Percentiles rank a stretch among this genome's conserved stretches.
phyloP scores from a whole-genome alignment of 139 green algal species.

The Chlorokybus atmophyticus region DNA sequence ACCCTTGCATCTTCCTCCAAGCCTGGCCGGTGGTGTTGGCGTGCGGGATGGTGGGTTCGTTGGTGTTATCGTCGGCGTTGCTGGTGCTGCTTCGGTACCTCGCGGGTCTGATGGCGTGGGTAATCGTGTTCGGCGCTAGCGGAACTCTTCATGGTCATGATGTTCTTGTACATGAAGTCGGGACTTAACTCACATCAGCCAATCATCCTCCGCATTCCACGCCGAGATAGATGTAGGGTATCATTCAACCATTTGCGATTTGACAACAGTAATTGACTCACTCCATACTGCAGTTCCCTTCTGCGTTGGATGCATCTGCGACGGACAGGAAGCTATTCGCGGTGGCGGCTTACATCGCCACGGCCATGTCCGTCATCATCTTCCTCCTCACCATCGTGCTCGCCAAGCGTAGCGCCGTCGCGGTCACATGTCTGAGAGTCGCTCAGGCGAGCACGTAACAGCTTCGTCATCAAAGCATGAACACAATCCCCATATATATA shows the following conservation, averaged over 20 bases:
- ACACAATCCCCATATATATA: constrained; percentile 17
- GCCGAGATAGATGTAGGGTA: not conserved
- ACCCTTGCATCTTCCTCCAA: too few relatives aligned
- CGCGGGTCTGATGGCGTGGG: constrained; percentile 60
- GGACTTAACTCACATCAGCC: constrained; percentile 27
- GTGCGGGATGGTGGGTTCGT: constrained; percentile 33
- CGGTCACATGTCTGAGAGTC: constrained; percentile 68
- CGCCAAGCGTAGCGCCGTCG: constrained; percentile 55
- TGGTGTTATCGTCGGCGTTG: constrained; percentile 56
- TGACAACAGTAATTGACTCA: not conserved
- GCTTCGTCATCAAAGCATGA: not conserved
- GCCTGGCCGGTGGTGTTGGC: constrained; percentile 17
- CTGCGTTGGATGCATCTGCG: constrained; percentile 4
- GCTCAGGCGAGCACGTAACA: too few relatives aligned
- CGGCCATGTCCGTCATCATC: constrained; percentile 22
- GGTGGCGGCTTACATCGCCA: constrained; percentile 35
- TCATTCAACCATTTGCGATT: not conserved
- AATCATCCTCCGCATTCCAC: not conserved
- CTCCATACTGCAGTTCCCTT: not conserved
- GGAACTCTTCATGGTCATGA: constrained; percentile 34
- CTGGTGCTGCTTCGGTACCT: constrained; percentile 61
- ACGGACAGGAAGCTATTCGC: constrained; percentile 12
- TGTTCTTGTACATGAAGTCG: constrained; percentile 50
- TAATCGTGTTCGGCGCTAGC: constrained; percentile 55
- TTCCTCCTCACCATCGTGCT: constrained; percentile 65